Evolutionary conservation across 768 basidiomycete species (phyloP).

Genomic region (Neoboletus brunneissimus): DNA sequence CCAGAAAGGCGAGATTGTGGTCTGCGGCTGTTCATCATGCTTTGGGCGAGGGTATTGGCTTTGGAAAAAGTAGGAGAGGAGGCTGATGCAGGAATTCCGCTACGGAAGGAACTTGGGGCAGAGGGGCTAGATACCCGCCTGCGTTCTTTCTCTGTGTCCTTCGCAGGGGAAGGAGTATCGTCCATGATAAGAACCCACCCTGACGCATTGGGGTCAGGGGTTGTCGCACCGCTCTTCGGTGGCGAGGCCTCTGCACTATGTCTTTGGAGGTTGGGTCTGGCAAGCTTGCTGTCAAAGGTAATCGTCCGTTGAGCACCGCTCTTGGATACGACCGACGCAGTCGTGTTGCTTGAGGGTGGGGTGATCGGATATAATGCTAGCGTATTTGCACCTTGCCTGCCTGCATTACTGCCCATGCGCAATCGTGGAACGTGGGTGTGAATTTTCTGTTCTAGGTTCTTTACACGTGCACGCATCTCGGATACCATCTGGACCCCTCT

Average conservation of each 20-base stretch:
- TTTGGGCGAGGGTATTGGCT: slow-evolving; percentile 42
- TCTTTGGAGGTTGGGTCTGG: slow-evolving; percentile 35
- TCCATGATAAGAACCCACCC: slow-evolving; percentile 93
- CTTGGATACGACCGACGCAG: slow-evolving; percentile 31
- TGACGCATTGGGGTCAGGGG: slow-evolving; percentile 56
- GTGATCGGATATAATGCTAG: slow-evolving; percentile 34
- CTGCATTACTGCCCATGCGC: slow-evolving; percentile 75
- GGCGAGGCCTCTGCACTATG: slow-evolving; percentile 44
- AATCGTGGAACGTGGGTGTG: slow-evolving; percentile 83
- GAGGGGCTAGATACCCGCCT: slow-evolving; percentile 64
- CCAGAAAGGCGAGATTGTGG: slow-evolving; percentile 75
- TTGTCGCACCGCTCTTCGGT: slow-evolving; percentile 37
- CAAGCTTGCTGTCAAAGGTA: slow-evolving; percentile 21
- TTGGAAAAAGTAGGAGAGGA: slow-evolving; percentile 46
- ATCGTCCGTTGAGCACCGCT: slow-evolving; percentile 14
- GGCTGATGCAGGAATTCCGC: slow-evolving; percentile 44
- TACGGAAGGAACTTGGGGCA: slow-evolving; percentile 51
- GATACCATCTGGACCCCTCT: slow-evolving; percentile 91
- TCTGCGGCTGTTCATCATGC: slow-evolving; percentile 49
- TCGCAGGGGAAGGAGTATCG: slow-evolving; percentile 71
- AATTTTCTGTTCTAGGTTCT: slow-evolving; percentile 80
- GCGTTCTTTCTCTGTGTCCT: slow-evolving; percentile 52
- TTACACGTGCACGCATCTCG: slow-evolving; percentile 85
- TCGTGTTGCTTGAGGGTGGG: slow-evolving; percentile 37
- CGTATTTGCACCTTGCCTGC: slow-evolving; percentile 44